Evolutionary conservation across 805 yeast genomes (phyloP).

Genomic region (Blastobotrys peoriensis): DNA sequence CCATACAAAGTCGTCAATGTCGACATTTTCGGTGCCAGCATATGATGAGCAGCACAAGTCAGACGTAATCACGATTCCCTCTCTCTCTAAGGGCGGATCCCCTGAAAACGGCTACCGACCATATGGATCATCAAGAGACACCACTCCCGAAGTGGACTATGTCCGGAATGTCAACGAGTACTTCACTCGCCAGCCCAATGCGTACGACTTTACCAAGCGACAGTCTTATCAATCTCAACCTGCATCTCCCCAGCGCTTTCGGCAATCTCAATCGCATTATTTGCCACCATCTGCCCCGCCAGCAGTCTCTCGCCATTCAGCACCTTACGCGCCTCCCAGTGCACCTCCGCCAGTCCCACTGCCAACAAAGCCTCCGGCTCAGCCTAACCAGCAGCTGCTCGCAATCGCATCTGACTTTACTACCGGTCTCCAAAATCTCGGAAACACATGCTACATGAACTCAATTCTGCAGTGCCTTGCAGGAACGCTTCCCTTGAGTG

Average conservation of each 20-base stretch:
- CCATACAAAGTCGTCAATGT: not conserved
- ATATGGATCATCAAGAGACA: too few relatives aligned
- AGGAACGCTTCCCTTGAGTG: slow-evolving; percentile 61
- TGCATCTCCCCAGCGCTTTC: slow-evolving; percentile 1
- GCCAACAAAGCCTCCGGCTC: slow-evolving; percentile 1
- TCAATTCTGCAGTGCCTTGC: slow-evolving; percentile 80
- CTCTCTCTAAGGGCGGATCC: slow-evolving; percentile 1
- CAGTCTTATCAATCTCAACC: slow-evolving; percentile 3
- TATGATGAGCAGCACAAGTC: slow-evolving; percentile 3
- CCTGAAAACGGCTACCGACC: too few relatives aligned
- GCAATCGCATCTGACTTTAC: slow-evolving; percentile 34
- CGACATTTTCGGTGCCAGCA: slow-evolving; percentile 7
- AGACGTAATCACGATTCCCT: not conserved
- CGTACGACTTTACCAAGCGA: slow-evolving; percentile 10
- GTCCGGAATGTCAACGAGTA: slow-evolving; percentile 29
- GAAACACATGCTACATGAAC: slow-evolving; percentile 92
- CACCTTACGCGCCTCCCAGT: not conserved
- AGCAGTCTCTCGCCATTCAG: too few relatives aligned
- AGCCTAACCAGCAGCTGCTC: slow-evolving; percentile 1
- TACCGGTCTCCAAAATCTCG: slow-evolving; percentile 74
- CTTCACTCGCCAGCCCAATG: slow-evolving; percentile 15
- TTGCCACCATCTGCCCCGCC: not conserved
- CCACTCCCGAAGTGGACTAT: slow-evolving; percentile 13
- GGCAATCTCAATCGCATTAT: not conserved
- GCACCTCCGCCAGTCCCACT: slow-evolving; percentile 1